These are phyloP conservation scores for Geotrichum restrictum DNA, from an alignment of 1,139 yeast genomes.

Conservation along the genomic window DNA sequence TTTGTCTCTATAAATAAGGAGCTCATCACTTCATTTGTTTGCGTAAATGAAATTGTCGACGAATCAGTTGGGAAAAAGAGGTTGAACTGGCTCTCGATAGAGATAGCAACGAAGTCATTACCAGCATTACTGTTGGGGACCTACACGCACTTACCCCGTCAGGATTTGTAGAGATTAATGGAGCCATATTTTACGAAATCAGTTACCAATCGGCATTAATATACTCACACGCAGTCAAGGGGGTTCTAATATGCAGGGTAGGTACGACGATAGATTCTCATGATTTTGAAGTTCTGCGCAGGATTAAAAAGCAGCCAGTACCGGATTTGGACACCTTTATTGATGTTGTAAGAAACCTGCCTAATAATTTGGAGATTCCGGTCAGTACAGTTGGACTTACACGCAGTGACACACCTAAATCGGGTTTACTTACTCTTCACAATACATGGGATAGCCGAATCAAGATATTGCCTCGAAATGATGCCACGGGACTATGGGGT, in stretches of 20 bases:
- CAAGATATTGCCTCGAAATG: constrained; percentile 72
- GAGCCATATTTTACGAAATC: constrained; percentile 79
- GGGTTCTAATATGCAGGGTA: constrained; percentile 77
- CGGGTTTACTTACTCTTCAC: constrained; percentile 66
- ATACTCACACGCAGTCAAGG: constrained; percentile 76
- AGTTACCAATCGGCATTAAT: constrained; percentile 87
- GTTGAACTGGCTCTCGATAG: constrained; percentile 66
- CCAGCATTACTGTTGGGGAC: constrained; percentile 61
- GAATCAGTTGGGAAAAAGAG: constrained; percentile 57
- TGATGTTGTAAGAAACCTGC: constrained; percentile 70
- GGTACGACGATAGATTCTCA: constrained; percentile 67
- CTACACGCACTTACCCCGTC: constrained; percentile 79
- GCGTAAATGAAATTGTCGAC: constrained; percentile 83
- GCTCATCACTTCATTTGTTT: constrained; percentile 64
- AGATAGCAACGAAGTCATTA: constrained; percentile 58
- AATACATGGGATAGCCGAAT: constrained; percentile 62
- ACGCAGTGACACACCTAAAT: neutral
- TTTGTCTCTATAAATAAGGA: constrained; percentile 69
- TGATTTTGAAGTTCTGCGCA: constrained; percentile 71
- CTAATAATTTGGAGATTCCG: constrained; percentile 78
- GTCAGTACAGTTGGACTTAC: constrained; percentile 49
- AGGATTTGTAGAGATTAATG: constrained; percentile 75
- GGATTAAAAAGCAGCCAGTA: constrained; percentile 70
- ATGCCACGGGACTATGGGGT: constrained; percentile 84
- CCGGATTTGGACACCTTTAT: constrained; percentile 70